These are phyloP conservation scores for Malus asiatica DNA, from an alignment of 306 rosid genomes.

Conservation along the genomic window DNA sequence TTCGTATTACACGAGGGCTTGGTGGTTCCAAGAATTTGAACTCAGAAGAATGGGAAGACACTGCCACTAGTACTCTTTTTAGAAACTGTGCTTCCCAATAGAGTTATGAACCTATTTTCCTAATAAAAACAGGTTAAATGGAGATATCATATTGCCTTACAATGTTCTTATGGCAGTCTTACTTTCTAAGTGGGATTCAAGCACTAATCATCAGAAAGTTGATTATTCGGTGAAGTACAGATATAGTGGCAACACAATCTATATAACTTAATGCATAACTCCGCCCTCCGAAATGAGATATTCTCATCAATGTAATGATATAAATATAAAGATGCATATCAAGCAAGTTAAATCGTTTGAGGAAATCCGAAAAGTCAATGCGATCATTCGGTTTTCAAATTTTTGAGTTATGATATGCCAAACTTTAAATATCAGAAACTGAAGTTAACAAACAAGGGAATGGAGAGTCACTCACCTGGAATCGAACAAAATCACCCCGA, in stretches of 20 bases:
- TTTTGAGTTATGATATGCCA: neutral
- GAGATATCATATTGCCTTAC: neutral
- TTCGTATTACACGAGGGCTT: neutral
- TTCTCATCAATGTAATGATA: neutral
- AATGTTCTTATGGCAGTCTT: no score
- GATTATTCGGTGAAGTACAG: no score
- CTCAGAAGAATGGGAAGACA: neutral
- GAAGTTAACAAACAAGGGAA: slow-evolving; percentile 11
- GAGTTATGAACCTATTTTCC: neutral
- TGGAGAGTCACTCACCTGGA: slow-evolving; percentile 44
- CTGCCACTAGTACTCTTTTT: neutral
- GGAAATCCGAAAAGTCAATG: neutral
- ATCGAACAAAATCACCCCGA: slow-evolving; percentile 42
- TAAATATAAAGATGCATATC: neutral
- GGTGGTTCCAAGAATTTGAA: neutral
- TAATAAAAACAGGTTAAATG: neutral
- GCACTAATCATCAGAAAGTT: no score
- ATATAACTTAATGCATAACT: neutral
- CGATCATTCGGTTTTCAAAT: neutral
- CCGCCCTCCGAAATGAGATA: neutral
- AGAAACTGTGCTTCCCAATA: neutral
- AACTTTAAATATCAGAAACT: neutral
- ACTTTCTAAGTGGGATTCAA: no score
- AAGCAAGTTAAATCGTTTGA: slow-evolving; percentile 1
- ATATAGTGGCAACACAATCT: neutral